Conservation (phyloP, 1,284 basidiomycete genomes). For the Taiwanofungus camphoratus region DNA sequence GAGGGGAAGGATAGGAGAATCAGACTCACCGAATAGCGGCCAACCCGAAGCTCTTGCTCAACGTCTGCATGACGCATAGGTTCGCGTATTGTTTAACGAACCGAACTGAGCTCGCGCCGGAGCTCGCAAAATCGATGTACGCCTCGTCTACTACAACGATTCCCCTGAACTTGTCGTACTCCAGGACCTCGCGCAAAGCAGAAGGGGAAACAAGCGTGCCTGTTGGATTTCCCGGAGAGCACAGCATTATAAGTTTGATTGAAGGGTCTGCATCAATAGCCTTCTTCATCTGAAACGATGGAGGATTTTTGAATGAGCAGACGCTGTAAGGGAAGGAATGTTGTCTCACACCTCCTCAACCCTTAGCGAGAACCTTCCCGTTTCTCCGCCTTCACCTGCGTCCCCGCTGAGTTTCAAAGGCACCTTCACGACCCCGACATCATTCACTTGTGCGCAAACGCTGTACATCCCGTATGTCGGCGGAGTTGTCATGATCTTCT, state of each 20-base stretch:
- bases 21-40: conserved; percentile 81
- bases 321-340: neutral
- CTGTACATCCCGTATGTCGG: conserved; percentile 99
- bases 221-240: conserved; percentile 97
- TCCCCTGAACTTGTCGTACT: conserved; percentile 82
- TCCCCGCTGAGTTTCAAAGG: conserved; percentile 61
- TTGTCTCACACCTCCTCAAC: conserved; percentile 62
- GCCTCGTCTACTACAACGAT: conserved; percentile 96
- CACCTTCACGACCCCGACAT: conserved; percentile 80
- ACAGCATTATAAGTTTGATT: conserved; percentile 92
- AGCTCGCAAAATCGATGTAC: conserved; percentile 88
- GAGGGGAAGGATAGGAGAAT: neutral
- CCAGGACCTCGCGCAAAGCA: conserved; percentile 68
- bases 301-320: neutral
- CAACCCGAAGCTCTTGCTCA: conserved; percentile 95
- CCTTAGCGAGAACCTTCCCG: conserved; percentile 73
- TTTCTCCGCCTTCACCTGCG: conserved; percentile 61
- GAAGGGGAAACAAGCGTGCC: conserved; percentile 81
- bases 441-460: conserved; percentile 94
- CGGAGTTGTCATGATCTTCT: conserved; percentile 83
- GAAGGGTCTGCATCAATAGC: conserved; percentile 60
- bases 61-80: conserved; percentile 89
- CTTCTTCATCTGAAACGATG: conserved; percentile 58
- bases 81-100: conserved; percentile 85
- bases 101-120: conserved; percentile 58